A percentile compares a stretch with the other conserved stretches of the same genome.
These are phyloP conservation scores for Monosporozyma solicola DNA, from an alignment of 805 yeast genomes.

Conservation along the genomic window DNA sequence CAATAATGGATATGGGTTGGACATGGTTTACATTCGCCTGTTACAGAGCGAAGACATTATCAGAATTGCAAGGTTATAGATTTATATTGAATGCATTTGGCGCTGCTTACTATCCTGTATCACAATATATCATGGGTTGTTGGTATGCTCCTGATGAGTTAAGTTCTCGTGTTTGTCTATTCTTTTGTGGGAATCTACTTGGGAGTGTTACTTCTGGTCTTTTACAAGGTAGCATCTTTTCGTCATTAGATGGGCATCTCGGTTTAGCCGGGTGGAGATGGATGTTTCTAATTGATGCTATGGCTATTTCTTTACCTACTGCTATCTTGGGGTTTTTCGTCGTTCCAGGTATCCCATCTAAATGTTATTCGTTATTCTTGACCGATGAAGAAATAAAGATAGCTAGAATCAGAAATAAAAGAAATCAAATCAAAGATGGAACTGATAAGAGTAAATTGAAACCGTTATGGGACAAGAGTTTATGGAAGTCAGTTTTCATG, in stretches of 20 bases:
- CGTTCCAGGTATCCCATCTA: conserved; percentile 54
- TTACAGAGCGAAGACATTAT: conserved; percentile 40
- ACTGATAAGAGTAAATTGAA: conserved; percentile 21
- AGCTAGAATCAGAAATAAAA: conserved; percentile 36
- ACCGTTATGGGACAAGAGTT: conserved; percentile 31
- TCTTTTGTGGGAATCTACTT: conserved; percentile 43
- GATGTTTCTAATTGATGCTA: conserved; percentile 58
- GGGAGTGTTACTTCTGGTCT: conserved; percentile 50
- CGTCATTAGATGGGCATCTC: conserved; percentile 34
- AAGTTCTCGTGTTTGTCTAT: conserved; percentile 52
- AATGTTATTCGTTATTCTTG: conserved; percentile 45
- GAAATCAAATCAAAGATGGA: conserved; percentile 30
- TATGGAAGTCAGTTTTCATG: conserved; percentile 45
- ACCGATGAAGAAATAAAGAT: conserved; percentile 51
- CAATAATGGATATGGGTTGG: conserved; percentile 58
- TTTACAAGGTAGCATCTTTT: conserved; percentile 37
- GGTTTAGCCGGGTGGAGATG: conserved; percentile 58
- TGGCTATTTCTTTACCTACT: conserved; percentile 40
- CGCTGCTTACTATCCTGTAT: conserved; percentile 56
- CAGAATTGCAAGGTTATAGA: conserved; percentile 50
- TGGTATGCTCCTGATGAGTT: conserved; percentile 55
- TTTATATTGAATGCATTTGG: conserved; percentile 65
- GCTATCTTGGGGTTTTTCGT: conserved; percentile 40
- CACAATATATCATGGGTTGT: conserved; percentile 50
- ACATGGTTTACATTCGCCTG: conserved; percentile 53